A percentile compares a stretch with the other conserved stretches of the same genome.
Evolutionary conservation across 179 eudicot genomes (phyloP).

Genomic region (Camellia oleifera): DNA sequence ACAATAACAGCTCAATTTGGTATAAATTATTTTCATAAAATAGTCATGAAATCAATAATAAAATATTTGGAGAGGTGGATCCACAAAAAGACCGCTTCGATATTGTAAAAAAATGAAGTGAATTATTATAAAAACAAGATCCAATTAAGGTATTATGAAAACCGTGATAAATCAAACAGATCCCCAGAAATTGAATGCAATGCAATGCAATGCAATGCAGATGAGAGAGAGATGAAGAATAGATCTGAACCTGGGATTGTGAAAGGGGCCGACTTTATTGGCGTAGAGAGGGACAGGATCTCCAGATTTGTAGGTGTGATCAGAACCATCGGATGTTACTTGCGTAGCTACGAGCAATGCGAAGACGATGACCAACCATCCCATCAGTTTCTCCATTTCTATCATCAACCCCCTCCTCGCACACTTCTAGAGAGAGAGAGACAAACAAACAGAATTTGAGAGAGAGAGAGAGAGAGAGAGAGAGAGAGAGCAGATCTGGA

Average conservation of each 20-base stretch:
- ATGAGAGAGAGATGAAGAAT: neutral
- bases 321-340: conserved; percentile 51
- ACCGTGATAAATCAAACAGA: neutral
- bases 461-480: conserved; percentile 1
- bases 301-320: conserved; percentile 54
- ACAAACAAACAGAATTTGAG: neutral
- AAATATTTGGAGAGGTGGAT: neutral
- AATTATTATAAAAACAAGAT: neutral
- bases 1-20: neutral
- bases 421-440: neutral
- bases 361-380: neutral
- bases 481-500: conserved; percentile 15
- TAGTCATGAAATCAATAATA: neutral
- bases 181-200: neutral
- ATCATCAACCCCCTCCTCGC: neutral
- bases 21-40: neutral
- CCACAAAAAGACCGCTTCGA: neutral
- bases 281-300: conserved; percentile 68
- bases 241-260: conserved; percentile 46
- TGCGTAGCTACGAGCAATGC: neutral
- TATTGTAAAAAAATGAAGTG: neutral
- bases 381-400: conserved; percentile 15
- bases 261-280: conserved; percentile 65
- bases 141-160: neutral
- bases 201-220: neutral